Evolutionary conservation across 768 basidiomycete genomes (phyloP).

Genomic region (Macrocybe gigantea): DNA sequence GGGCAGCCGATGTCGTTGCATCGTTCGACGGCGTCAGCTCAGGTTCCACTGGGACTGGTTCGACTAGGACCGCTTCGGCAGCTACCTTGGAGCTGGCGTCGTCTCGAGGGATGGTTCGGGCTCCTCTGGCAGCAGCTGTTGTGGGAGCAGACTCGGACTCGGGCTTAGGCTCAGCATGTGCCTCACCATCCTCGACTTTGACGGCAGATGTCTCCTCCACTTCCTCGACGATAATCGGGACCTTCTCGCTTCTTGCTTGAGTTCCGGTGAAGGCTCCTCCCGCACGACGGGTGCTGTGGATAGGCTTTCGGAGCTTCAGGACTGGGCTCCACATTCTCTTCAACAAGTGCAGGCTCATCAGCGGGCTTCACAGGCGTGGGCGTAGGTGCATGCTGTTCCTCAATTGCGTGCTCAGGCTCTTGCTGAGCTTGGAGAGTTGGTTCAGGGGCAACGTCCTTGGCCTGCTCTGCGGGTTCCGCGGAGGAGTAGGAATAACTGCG

Average conservation of each 20-base stretch:
- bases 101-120: background rate
- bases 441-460: constrained; percentile 4
- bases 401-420: background rate
- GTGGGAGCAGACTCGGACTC: background rate
- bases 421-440: constrained; percentile 5
- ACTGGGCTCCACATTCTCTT: constrained; percentile 10
- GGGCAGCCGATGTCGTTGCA: background rate
- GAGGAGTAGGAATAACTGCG: background rate
- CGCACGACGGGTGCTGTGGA: background rate
- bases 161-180: background rate
- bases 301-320: background rate
- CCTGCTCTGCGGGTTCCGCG: constrained; percentile 1
- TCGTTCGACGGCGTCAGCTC: background rate
- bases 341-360: constrained; percentile 10
- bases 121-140: background rate
- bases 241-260: background rate
- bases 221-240: background rate
- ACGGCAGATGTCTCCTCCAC: background rate
- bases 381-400: background rate
- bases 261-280: constrained; percentile 1
- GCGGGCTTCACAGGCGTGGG: background rate
- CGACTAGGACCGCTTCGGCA: background rate
- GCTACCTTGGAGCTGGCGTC: background rate
- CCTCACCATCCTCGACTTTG: background rate
- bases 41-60: background rate